A percentile compares a stretch with the other conserved stretches of the same genome.
Conservation (phyloP, 768 basidiomycete genomes). For the Peribolospora kevripleyi region DNA sequence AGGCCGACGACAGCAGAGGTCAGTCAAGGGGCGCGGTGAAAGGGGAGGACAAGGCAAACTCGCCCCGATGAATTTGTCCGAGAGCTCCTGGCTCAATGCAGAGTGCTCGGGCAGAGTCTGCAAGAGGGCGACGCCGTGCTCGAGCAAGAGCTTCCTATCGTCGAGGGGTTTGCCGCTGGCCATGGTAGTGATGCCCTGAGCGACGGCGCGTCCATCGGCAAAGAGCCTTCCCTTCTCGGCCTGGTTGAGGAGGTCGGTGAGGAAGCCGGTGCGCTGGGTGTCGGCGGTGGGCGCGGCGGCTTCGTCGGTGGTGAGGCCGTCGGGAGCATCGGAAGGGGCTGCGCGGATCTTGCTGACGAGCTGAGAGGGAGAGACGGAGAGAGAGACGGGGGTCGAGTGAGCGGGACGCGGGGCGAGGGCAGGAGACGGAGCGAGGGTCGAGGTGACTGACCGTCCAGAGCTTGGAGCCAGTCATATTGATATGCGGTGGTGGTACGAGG, state of each 20-base stretch:
- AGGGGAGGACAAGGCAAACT: not conserved
- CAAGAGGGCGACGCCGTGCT: conserved; percentile 2
- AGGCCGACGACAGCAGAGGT: too few species aligned
- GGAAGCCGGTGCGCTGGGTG: not conserved
- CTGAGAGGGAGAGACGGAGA: too few species aligned
- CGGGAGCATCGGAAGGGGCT: not conserved
- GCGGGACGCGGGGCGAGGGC: too few species aligned
- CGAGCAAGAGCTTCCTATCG: conserved; percentile 9
- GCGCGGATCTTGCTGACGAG: too few species aligned
- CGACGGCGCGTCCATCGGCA: not conserved
- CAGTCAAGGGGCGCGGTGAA: not conserved
- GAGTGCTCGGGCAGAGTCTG: conserved; percentile 1
- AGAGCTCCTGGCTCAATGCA: not conserved
- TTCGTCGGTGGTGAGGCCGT: not conserved
- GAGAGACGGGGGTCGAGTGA: too few species aligned
- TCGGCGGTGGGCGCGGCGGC: not conserved
- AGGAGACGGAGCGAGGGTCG: too few species aligned
- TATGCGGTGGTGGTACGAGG: too few species aligned
- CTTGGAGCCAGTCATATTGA: too few species aligned
- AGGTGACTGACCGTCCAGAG: too few species aligned
- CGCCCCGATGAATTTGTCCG: not conserved
- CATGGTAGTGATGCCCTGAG: not conserved
- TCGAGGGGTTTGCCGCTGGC: conserved; percentile 1
- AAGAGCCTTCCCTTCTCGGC: not conserved
- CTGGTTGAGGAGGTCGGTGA: not conserved